Base-by-base conservation (phyloP, 176 grass and related monocot species). In the Lolium perenne region DNA sequence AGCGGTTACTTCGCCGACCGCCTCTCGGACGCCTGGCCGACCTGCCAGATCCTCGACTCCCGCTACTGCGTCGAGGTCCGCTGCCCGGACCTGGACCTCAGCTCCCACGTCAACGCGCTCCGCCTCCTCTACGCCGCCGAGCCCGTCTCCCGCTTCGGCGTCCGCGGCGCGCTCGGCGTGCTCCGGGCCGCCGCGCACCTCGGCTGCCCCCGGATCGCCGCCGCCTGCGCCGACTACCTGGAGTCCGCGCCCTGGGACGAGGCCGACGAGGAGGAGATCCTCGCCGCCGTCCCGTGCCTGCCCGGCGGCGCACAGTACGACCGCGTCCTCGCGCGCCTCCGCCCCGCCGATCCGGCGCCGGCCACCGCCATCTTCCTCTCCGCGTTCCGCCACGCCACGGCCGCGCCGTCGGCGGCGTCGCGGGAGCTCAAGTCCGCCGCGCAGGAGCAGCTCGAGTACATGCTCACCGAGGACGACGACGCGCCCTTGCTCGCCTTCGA, bases 391-490 rank as follows among this genome's bases (percentile, higher is more conserved):
- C 90, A 86, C 82, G 97, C 93, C 17, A 98, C 90, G 81, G 74
- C 81, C 3, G 43, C 53, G 43, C n/a, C 88, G 41, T 43, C 70
- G 12, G 62, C 83, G 0, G 82, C 83, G 2, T 43, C 66, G 79
- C 69, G 38, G 18, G 97, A 96, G 83, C 78, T 94, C 79, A 99
- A 94, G 73, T 82, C 91, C 18, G 88, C 92, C 17, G 90, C 87
- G 53, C 97, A 99, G 82, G 92, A 98, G 47, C 92, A 95, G 92
- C 76, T 95, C 2, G 97, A 95, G 85, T 98, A 98, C 74, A 89
- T 98, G 91, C 92, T 98, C 71, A 98, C 92, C 4, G 97, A 98
- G 45, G 97, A 98, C 83, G 97, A 98, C 68, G 97, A 98, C 80
- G 82, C 84, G 2, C 93, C 94, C 11, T 8, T 98, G 76, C 57